Evolutionary conservation across 1,139 yeast genomes (phyloP).

Genomic region (Lodderomyces jiufengensis): DNA sequence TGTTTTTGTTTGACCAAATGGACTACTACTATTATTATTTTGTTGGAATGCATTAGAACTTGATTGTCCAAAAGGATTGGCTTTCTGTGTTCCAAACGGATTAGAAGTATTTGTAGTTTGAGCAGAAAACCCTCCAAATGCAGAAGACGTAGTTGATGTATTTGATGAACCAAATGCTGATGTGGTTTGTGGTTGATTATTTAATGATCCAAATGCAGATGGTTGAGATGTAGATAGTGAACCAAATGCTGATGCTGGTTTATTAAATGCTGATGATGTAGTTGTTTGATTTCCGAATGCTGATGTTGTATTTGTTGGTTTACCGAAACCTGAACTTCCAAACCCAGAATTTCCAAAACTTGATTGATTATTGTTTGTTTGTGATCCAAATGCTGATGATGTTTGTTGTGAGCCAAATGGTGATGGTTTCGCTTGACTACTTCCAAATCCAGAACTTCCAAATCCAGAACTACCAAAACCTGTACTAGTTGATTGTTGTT

Average conservation of each 20-base stretch:
- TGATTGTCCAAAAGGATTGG: slow-evolving; percentile 4
- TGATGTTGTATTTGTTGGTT: slow-evolving; percentile 6
- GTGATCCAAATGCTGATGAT: slow-evolving; percentile 4
- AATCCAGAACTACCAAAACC: slow-evolving; percentile 12
- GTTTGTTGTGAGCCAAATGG: slow-evolving; percentile 8
- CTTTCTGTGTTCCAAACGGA: slow-evolving; percentile 9
- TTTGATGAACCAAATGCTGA: slow-evolving; percentile 12
- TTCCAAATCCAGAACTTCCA: slow-evolving; percentile 11
- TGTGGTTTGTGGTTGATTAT: slow-evolving; percentile 9
- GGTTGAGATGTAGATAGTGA: slow-evolving; percentile 6
- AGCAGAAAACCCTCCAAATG: slow-evolving; percentile 5
- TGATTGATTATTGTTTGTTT: neutral
- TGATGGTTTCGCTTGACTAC: slow-evolving; percentile 11
- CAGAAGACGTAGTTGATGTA: neutral
- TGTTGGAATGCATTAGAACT: slow-evolving; percentile 4
- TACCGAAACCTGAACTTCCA: slow-evolving; percentile 1
- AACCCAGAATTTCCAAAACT: slow-evolving; percentile 4
- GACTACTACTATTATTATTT: neutral
- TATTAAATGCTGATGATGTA: slow-evolving; percentile 6
- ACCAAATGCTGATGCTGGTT: slow-evolving; percentile 4
- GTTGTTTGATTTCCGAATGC: slow-evolving; percentile 11
- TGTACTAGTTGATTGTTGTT: slow-evolving; percentile 15
- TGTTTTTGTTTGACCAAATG: slow-evolving; percentile 11
- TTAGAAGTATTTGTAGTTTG: slow-evolving; percentile 5
- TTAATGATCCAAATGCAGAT: slow-evolving; percentile 11